Evolutionary conservation across 2,329 filamentous ascomycete species (phyloP).

Genomic region (Colletotrichum sp.): DNA sequence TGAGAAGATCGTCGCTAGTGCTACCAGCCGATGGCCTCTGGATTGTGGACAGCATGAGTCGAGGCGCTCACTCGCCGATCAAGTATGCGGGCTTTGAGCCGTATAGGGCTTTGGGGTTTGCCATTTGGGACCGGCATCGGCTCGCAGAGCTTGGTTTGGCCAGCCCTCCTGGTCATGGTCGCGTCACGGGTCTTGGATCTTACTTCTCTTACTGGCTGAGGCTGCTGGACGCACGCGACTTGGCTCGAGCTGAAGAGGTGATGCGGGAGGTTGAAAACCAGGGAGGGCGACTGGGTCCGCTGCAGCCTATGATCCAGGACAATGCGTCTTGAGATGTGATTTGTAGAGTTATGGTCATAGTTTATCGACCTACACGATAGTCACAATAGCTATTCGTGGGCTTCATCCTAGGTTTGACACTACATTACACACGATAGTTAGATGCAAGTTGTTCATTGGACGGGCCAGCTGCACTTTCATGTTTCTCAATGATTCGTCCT

Average conservation of each 20-base stretch:
- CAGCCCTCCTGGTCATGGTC: neutral
- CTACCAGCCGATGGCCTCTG: constrained; percentile 9
- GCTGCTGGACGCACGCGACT: neutral
- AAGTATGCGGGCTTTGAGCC: constrained; percentile 12
- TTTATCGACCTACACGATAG: rapidly evolving
- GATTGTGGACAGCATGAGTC: constrained; percentile 14
- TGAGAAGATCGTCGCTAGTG: neutral
- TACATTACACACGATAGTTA: rapidly evolving
- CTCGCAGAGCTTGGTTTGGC: neutral
- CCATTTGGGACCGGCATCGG: constrained; percentile 9
- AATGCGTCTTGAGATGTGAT: neutral
- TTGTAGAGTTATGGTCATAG: rapidly evolving
- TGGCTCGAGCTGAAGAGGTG: neutral
- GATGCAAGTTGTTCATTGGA: rapidly evolving
- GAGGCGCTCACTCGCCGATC: constrained; percentile 10
- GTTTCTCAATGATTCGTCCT: neutral
- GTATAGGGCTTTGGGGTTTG: constrained; percentile 2
- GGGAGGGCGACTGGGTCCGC: neutral
- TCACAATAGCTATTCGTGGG: rapidly evolving
- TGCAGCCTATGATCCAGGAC: constrained; percentile 16
- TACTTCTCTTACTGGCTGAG: constrained; percentile 5
- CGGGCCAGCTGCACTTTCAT: rapidly evolving
- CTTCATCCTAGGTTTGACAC: rapidly evolving
- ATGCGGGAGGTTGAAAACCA: constrained; percentile 8
- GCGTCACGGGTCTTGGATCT: constrained; percentile 1